A percentile compares a stretch with the other conserved stretches of the same genome.
Conservation (phyloP, 306 rosid genomes). For the Medicago truncatula region DNA sequence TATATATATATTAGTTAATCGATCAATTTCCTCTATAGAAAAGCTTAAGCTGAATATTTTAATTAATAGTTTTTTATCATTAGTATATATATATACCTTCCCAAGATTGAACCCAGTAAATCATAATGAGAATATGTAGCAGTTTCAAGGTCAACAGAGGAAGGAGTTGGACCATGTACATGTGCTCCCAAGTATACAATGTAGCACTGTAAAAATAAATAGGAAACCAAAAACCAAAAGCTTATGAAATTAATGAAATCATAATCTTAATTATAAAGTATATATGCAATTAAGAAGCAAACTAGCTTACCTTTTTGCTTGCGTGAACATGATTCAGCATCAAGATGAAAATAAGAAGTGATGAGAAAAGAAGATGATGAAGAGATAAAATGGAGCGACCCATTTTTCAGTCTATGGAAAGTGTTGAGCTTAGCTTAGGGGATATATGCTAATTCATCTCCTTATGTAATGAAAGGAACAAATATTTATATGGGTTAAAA, state of each 20-base stretch:
- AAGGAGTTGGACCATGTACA: constrained; percentile 48
- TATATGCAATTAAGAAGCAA: not conserved
- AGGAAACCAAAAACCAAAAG: not conserved
- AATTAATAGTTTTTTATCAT: not conserved
- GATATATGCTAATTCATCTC: not conserved
- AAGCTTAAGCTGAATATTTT: not conserved
- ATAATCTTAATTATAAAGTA: not conserved
- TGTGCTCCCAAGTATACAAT: constrained; percentile 52
- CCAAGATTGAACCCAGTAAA: constrained; percentile 42
- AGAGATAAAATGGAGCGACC: constrained; percentile 16
- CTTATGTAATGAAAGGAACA: not conserved
- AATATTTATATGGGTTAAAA: no score
- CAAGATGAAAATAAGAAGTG: constrained; percentile 14
- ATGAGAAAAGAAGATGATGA: constrained; percentile 34
- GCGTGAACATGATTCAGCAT: constrained; percentile 26
- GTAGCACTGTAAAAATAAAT: constrained; percentile 40
- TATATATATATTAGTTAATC: not conserved
- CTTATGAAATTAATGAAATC: not conserved
- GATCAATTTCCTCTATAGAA: not conserved
- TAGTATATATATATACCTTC: constrained; percentile 39
- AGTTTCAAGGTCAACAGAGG: constrained; percentile 41
- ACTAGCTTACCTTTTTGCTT: constrained; percentile 34
- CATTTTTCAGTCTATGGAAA: constrained; percentile 23
- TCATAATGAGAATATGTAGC: constrained; percentile 49
- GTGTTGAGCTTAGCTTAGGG: not conserved